These are phyloP conservation scores for Morella rubra DNA, from an alignment of 306 rosid species.

Conservation along the genomic window DNA sequence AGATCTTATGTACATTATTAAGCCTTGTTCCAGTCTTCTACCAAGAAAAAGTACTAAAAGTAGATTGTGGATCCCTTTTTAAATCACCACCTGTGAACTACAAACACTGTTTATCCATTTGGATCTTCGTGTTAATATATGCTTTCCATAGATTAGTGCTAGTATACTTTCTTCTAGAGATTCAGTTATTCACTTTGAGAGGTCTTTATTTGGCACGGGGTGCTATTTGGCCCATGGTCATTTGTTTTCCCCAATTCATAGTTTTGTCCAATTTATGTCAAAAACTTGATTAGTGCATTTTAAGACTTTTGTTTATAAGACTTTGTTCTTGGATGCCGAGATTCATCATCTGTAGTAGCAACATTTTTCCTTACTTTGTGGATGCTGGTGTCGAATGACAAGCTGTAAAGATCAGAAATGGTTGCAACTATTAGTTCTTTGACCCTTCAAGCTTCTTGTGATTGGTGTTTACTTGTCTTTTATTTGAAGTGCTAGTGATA, in stretches of 20 bases:
- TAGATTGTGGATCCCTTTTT: neutral
- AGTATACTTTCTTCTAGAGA: neutral
- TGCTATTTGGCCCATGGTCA: neutral
- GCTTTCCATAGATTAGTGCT: neutral
- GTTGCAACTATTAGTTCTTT: neutral
- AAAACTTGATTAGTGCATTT: neutral
- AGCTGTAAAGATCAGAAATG: neutral
- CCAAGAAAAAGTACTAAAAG: neutral
- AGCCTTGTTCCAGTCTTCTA: neutral
- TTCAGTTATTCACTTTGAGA: neutral
- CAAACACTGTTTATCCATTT: neutral
- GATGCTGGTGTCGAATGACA: neutral
- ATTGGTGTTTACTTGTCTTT: neutral
- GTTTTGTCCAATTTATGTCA: neutral
- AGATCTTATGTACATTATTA: too few species aligned
- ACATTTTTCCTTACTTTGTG: neutral
- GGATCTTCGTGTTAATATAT: neutral
- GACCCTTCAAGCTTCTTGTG: neutral
- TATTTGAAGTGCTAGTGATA: slow-evolving; percentile 1
- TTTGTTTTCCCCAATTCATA: neutral
- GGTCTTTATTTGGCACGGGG: neutral
- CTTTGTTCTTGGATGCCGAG: neutral
- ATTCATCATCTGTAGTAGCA: neutral
- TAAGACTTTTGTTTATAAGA: neutral
- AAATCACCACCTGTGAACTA: neutral